A percentile compares a stretch with the other conserved stretches of the same genome.
Evolutionary conservation across 345 rosid genomes (phyloP).

Genomic region (Clarkia xantiana): DNA sequence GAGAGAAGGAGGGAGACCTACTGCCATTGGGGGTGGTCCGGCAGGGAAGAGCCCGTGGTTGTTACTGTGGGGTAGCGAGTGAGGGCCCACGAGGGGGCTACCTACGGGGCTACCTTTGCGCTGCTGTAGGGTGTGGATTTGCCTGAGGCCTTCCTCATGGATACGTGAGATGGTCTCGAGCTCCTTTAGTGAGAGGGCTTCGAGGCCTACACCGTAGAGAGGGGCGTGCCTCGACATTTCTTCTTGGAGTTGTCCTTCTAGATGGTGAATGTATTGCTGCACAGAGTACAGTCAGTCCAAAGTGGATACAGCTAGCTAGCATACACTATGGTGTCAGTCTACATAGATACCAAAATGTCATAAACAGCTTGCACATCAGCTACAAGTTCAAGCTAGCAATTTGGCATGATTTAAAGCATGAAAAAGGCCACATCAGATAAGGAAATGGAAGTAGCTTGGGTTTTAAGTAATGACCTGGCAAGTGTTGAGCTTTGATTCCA

Average conservation of each 20-base stretch:
- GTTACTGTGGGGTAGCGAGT: constrained; percentile 31
- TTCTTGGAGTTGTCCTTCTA: constrained; percentile 65
- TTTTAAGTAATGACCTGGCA: constrained; percentile 53
- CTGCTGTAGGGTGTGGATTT: constrained; percentile 66
- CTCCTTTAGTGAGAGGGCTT: constrained; percentile 82
- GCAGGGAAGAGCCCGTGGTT: constrained; percentile 54
- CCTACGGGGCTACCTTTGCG: constrained; percentile 62
- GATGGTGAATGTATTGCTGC: constrained; percentile 80
- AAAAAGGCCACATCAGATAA: too few species aligned
- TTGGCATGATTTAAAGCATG: too few species aligned
- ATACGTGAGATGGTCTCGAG: constrained; percentile 72
- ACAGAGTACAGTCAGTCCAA: constrained; percentile 1
- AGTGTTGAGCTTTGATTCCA: constrained; percentile 75
- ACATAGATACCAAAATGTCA: too few species aligned
- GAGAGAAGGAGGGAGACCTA: constrained; percentile 52
- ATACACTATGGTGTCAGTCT: too few species aligned
- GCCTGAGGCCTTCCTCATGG: constrained; percentile 92
- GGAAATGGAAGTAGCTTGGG: constrained; percentile 1
- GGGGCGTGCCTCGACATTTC: constrained; percentile 93
- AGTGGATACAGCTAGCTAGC: background rate
- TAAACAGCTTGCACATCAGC: too few species aligned
- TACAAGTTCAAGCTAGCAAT: too few species aligned
- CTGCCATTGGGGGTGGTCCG: constrained; percentile 60
- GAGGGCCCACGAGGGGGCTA: constrained; percentile 55
- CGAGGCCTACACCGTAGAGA: constrained; percentile 84